Evolutionary conservation across 495 filamentous ascomycete species (phyloP), one percentile per base, ranked within the genome.

Genomic region (Friedmanniomyces simplex): DNA sequence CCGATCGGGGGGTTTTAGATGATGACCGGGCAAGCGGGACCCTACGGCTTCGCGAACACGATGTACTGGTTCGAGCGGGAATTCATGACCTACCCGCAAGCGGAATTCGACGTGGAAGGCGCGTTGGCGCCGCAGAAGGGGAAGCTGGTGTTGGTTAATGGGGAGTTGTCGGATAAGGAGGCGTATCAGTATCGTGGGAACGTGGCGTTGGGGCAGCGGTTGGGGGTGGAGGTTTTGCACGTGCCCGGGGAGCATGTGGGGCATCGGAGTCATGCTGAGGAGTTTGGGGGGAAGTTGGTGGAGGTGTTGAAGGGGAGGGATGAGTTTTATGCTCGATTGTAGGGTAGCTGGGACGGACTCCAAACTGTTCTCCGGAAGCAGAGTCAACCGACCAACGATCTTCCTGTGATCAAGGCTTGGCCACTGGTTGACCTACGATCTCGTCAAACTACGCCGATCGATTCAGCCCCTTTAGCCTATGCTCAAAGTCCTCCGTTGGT

Each of bases 381-480:
- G n/a, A n/a, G n/a, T n/a, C n/a, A n/a, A n/a, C 28, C 28, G 28
- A 32, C 4, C 28, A 32, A 32, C n/a, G 10, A 32, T 3, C 28
- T 10, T 32, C 28, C 3, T 32, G 10, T 32, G 3, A 10, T 32
- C 28, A 10, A 32, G 28, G 28, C 28, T 3, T 32, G 3, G 3
- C 28, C 3, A 10, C 28, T 32, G 28, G 28, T 32, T 32, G 28
- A n/a, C n/a, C n/a, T n/a, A n/a, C n/a, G n/a, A 32, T 32, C 28
- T 32, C 10, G 4, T 32, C 28, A 32, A 3, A 16, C 49, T 52
- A 52, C 2, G 26, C 49, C 7, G 51, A 13, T 8, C 57, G 57
- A 49, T 59, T 59, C 8, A 59, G 24, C 1, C 57, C 55, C 50
- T 50, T 54, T 39, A 46, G 22, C 21, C 57, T 6, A 54, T 59